A percentile compares a stretch with the other conserved stretches of the same genome.
phyloP scores from a whole-genome alignment of 164 flowering plant genomes.

The grape (Vitis vinifera) region DNA sequence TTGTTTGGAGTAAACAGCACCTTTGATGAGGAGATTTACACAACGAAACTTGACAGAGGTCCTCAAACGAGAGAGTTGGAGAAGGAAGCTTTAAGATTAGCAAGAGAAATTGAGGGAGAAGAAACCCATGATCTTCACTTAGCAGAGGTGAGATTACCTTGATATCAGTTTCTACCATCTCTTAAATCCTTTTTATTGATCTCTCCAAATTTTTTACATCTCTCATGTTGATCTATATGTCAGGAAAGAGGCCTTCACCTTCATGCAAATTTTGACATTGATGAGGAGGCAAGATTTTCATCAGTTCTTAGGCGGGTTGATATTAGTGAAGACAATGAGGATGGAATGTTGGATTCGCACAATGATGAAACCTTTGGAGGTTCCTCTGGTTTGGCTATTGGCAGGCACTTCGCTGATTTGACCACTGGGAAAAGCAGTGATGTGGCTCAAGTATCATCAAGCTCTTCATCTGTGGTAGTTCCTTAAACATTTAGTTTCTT shows the following conservation, averaged over 20 bases:
- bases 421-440: slow-evolving; percentile 39
- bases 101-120: slow-evolving; percentile 97
- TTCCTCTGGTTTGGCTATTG: slow-evolving; percentile 31
- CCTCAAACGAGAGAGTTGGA: slow-evolving; percentile 82
- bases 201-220: slow-evolving; percentile 4
- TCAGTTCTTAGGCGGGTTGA: slow-evolving; percentile 61
- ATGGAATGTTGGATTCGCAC: slow-evolving; percentile 43
- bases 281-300: slow-evolving; percentile 92
- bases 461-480: slow-evolving; percentile 50
- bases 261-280: slow-evolving; percentile 62
- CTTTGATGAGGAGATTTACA: slow-evolving; percentile 91
- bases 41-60: slow-evolving; percentile 96
- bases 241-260: slow-evolving; percentile 82
- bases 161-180: slow-evolving; percentile 6
- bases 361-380: slow-evolving; percentile 79
- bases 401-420: slow-evolving; percentile 40
- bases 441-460: slow-evolving; percentile 43
- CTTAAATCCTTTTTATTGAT: neutral
- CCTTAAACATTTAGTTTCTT: neutral
- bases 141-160: slow-evolving; percentile 68
- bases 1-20: slow-evolving; percentile 98
- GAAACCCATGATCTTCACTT: slow-evolving; percentile 88
- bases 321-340: slow-evolving; percentile 73
- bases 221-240: slow-evolving; percentile 8
- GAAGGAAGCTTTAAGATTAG: slow-evolving; percentile 79